A percentile compares a stretch with the other conserved stretches of the same genome.
Evolutionary conservation across 2,329 filamentous ascomycete genomes (phyloP).

Genomic region (Alternaria atra): DNA sequence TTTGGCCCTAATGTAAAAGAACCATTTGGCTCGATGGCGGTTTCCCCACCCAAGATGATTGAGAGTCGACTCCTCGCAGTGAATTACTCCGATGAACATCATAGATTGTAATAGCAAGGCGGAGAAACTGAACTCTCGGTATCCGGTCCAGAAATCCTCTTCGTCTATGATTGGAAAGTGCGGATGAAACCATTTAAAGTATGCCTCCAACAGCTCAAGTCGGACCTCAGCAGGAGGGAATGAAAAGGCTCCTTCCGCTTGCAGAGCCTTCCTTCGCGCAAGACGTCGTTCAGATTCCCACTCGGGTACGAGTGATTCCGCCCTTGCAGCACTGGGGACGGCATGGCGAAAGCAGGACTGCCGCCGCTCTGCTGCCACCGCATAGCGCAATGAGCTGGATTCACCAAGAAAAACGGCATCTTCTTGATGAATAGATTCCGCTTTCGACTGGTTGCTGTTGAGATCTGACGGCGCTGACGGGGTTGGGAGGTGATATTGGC

Average conservation of each 20-base stretch:
- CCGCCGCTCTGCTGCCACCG: constrained; percentile 48
- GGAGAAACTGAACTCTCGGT: constrained; percentile 56
- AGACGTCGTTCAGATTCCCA: constrained; percentile 48
- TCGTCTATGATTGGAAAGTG: constrained; percentile 65
- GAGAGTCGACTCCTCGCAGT: constrained; percentile 61
- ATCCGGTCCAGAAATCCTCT: constrained; percentile 52
- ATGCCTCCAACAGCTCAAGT: constrained; percentile 59
- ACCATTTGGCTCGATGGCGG: constrained; percentile 60
- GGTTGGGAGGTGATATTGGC: constrained; percentile 24
- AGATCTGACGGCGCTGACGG: constrained; percentile 22
- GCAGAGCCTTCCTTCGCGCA: constrained; percentile 49
- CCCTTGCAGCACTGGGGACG: constrained; percentile 45
- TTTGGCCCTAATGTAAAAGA: constrained; percentile 61
- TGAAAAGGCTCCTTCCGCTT: constrained; percentile 55
- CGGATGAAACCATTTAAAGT: constrained; percentile 66
- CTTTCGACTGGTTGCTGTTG: constrained; percentile 18
- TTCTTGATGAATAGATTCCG: constrained; percentile 34
- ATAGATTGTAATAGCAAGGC: constrained; percentile 63
- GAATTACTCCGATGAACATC: constrained; percentile 64
- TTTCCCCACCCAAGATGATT: constrained; percentile 58
- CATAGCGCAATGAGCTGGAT: constrained; percentile 60
- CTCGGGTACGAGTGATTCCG: constrained; percentile 49
- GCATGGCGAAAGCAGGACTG: constrained; percentile 38
- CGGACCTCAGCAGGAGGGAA: constrained; percentile 57
- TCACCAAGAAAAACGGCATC: constrained; percentile 56